phyloP scores from a whole-genome alignment of 1,139 yeast species.

The Saccharomyces hybrid region DNA sequence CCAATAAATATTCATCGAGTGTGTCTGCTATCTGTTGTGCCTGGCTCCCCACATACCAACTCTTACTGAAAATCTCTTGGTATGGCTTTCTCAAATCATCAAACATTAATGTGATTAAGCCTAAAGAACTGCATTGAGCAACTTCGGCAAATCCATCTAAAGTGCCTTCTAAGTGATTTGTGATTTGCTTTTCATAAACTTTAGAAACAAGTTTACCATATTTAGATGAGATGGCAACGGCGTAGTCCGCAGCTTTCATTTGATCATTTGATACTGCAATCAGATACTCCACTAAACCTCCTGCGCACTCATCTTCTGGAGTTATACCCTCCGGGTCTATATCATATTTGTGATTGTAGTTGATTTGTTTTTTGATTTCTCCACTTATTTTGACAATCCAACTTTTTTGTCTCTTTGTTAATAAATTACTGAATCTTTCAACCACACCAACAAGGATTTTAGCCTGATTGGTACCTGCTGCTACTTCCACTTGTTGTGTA shows the following conservation, averaged over 20 bases:
- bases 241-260: constrained; percentile 73
- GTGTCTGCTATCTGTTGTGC: constrained; percentile 62
- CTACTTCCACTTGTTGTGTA: no score
- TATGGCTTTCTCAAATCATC: constrained; percentile 56
- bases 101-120: constrained; percentile 59
- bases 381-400: no score
- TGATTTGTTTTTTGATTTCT: constrained; percentile 32
- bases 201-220: constrained; percentile 62
- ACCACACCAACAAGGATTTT: no score
- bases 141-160: constrained; percentile 71
- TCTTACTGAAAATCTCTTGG: constrained; percentile 42
- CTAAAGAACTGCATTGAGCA: constrained; percentile 60
- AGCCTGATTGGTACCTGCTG: no score
- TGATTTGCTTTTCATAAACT: constrained; percentile 51
- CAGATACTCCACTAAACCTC: constrained; percentile 74
- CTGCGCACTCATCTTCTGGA: constrained; percentile 52
- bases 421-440: no score
- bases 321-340: constrained; percentile 38
- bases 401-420: no score
- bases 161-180: constrained; percentile 52
- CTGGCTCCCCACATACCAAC: constrained; percentile 45
- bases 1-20: constrained; percentile 65
- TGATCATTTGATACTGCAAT: constrained; percentile 85
- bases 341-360: constrained; percentile 29
- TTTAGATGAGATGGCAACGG: constrained; percentile 66